Percentiles rank a stretch among this genome's conserved stretches.
These are phyloP conservation scores for Fragilariopsis cylindrus DNA, from an alignment of 108 stramenopile genomes.

Conservation along the genomic window DNA sequence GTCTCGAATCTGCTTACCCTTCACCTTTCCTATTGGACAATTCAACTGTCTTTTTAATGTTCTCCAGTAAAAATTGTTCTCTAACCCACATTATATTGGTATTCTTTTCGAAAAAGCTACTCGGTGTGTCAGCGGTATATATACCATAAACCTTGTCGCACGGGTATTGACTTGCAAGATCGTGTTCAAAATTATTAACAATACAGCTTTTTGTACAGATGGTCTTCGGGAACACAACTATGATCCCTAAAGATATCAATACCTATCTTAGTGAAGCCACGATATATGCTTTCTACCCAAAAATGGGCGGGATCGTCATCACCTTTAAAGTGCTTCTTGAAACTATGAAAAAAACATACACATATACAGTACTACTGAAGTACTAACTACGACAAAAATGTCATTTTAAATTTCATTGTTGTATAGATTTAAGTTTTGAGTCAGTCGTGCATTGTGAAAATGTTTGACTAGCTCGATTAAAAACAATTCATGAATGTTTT, in stretches of 20 bases:
- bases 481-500: too few relatives aligned
- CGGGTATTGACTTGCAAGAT: neutral
- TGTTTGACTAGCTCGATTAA: too few relatives aligned
- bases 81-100: neutral
- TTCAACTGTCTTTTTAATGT: neutral
- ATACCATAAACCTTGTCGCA: conserved; percentile 11
- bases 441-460: too few relatives aligned
- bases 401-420: too few relatives aligned
- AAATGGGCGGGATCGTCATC: conserved; percentile 4
- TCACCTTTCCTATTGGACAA: conserved; percentile 6
- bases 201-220: neutral
- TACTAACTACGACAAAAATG: too few relatives aligned
- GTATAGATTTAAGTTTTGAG: too few relatives aligned
- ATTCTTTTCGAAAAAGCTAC: neutral
- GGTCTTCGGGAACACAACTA: neutral
- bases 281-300: conserved; percentile 15
- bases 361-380: too few relatives aligned
- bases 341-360: too few relatives aligned
- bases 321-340: neutral
- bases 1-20: neutral
- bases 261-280: conserved; percentile 1
- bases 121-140: neutral
- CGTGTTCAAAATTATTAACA: conserved; percentile 16
- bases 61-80: neutral
- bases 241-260: neutral